phyloP scores from a whole-genome alignment of 345 rosid species.

The Physaria fendleri region DNA sequence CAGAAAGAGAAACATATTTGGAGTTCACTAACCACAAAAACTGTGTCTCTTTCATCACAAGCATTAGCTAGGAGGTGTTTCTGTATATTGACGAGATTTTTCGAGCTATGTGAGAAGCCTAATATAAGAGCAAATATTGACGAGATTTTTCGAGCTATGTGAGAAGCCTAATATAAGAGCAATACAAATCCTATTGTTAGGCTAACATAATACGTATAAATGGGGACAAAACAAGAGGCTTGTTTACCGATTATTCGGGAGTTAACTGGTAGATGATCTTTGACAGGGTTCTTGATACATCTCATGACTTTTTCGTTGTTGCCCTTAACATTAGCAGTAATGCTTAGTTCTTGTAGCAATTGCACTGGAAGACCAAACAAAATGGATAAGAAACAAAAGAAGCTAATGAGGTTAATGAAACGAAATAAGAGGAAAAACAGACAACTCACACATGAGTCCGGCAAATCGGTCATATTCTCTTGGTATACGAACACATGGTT shows the following conservation, averaged over 20 bases:
- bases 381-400: not conserved
- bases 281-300: conserved; percentile 73
- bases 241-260: conserved; percentile 60
- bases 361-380: conserved; percentile 53
- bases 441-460: conserved; percentile 76
- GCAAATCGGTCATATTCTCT: conserved; percentile 78
- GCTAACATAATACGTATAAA: not conserved
- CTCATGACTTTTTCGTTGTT: conserved; percentile 82
- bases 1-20: not conserved
- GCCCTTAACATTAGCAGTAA: conserved; percentile 62
- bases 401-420: not conserved
- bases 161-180: conserved; percentile 61
- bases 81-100: no score
- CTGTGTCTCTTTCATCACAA: conserved; percentile 50
- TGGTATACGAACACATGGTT: conserved; percentile 84
- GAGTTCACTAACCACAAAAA: conserved; percentile 72
- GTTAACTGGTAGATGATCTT: conserved; percentile 53
- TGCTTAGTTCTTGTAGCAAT: conserved; percentile 73
- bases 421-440: not conserved
- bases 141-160: conserved; percentile 62
- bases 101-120: no score
- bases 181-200: not conserved
- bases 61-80: conserved; percentile 49
- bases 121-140: no score
- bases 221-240: not conserved